These are phyloP conservation scores for Plasmodium knowlesi DNA, from an alignment of 169 alveolate species.

Conservation along the genomic window DNA sequence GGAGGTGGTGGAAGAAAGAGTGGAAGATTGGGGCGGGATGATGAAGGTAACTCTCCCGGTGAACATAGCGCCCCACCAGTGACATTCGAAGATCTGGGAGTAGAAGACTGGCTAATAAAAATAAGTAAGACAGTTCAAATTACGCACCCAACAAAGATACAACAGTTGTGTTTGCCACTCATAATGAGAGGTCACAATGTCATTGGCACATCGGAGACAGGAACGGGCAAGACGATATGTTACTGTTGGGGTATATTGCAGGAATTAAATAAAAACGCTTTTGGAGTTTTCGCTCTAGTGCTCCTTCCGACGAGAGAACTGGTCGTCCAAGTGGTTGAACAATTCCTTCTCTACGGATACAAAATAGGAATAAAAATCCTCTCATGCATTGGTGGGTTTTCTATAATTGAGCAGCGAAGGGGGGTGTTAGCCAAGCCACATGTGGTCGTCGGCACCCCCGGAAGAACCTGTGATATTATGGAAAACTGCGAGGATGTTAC, in stretches of 20 bases:
- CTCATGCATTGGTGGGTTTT: conserved; percentile 95
- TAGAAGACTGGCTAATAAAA: conserved; percentile 83
- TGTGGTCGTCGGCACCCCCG: conserved; percentile 97
- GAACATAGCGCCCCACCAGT: neutral
- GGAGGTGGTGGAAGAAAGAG: no score
- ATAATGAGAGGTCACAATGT: conserved; percentile 92
- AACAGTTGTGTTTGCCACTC: conserved; percentile 91
- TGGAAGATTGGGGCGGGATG: no score
- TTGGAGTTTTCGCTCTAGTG: conserved; percentile 95
- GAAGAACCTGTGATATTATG: conserved; percentile 93
- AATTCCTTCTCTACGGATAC: conserved; percentile 93
- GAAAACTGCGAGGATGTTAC: conserved; percentile 76
- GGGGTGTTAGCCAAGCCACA: conserved; percentile 93
- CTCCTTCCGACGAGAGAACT: conserved; percentile 98
- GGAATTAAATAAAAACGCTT: conserved; percentile 94
- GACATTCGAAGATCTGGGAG: conserved; percentile 81
- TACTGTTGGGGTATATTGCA: conserved; percentile 96
- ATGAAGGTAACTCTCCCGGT: neutral
- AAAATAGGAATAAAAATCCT: conserved; percentile 88
- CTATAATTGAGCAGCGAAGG: conserved; percentile 84
- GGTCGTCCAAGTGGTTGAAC: conserved; percentile 96
- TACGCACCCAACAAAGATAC: conserved; percentile 92
- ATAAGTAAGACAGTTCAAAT: conserved; percentile 80
- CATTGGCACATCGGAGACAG: conserved; percentile 96
- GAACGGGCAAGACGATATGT: conserved; percentile 98